Percentiles rank a stretch among this genome's conserved stretches.
phyloP scores from a whole-genome alignment of 768 basidiomycete species.

The Cyathus striatus region DNA sequence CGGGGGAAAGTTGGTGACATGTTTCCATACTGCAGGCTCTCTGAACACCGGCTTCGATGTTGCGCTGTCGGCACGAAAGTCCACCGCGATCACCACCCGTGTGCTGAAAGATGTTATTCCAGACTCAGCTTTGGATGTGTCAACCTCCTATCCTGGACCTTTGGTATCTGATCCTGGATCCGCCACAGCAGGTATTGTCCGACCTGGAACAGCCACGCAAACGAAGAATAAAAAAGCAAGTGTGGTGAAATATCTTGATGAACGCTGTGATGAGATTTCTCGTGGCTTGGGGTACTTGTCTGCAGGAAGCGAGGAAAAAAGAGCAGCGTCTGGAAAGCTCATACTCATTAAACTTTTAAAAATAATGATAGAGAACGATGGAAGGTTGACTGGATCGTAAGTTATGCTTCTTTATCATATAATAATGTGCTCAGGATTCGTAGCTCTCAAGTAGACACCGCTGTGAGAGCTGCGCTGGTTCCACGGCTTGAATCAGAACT shows the following conservation, averaged over 20 bases:
- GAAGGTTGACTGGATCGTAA: conserved; percentile 81
- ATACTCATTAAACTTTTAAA: conserved; percentile 69
- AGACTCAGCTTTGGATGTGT: conserved; percentile 50
- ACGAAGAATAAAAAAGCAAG: conserved; percentile 79
- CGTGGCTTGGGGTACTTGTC: conserved; percentile 70
- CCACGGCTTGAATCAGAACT: conserved; percentile 39
- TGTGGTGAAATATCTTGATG: conserved; percentile 74
- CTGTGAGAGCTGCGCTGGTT: conserved; percentile 69
- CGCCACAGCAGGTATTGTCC: conserved; percentile 62
- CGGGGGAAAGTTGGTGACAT: conserved; percentile 86
- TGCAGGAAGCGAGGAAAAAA: conserved; percentile 43
- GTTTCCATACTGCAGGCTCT: conserved; percentile 71
- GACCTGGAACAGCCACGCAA: conserved; percentile 57
- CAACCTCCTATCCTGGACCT: conserved; percentile 78
- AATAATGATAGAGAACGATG: conserved; percentile 86
- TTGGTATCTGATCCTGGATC: conserved; percentile 73
- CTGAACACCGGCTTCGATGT: conserved; percentile 75
- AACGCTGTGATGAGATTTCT: conserved; percentile 70
- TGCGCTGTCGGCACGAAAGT: conserved; percentile 64
- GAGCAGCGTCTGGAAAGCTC: conserved; percentile 71
- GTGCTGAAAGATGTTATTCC: conserved; percentile 66
- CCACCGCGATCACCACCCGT: conserved; percentile 66
- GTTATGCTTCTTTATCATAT: conserved; percentile 19
- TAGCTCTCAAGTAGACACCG: conserved; percentile 61
- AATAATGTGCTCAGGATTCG: neutral